Percentiles rank a stretch among this genome's conserved stretches.
These are phyloP conservation scores for Colletotrichum cereale DNA, from an alignment of 2,329 filamentous ascomycete species.

Conservation along the genomic window DNA sequence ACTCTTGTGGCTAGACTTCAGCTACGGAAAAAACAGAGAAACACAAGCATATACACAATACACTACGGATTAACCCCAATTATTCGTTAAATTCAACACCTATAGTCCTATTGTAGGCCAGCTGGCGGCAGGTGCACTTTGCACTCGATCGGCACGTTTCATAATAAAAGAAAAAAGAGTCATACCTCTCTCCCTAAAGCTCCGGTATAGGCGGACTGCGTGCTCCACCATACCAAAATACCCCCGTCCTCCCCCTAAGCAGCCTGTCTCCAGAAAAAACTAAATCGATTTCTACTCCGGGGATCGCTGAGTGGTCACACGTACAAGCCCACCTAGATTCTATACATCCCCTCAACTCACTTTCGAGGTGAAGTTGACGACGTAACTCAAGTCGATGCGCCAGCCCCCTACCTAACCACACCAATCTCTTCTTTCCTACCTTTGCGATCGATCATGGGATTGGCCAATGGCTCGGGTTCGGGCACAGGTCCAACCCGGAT, in stretches of 20 bases:
- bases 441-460: conserved; percentile 30
- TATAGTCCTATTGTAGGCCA: too few species aligned
- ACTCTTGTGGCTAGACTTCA: too few species aligned
- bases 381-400: conserved; percentile 18
- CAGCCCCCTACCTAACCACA: background rate
- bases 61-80: too few species aligned
- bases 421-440: background rate
- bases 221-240: background rate
- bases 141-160: too few species aligned
- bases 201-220: conserved; percentile 10
- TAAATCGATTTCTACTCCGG: background rate
- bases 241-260: background rate
- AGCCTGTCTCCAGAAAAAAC: background rate
- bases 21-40: too few species aligned
- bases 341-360: background rate
- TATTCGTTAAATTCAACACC: too few species aligned
- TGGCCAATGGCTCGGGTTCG: conserved; percentile 37
- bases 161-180: background rate
- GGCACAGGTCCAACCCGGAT: conserved; percentile 68
- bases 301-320: background rate
- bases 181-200: conserved; percentile 2
- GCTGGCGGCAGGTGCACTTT: too few species aligned
- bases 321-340: background rate
- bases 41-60: too few species aligned
- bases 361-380: background rate